phyloP scores from a whole-genome alignment of 139 green algal genomes.

The Volvox africanus region DNA sequence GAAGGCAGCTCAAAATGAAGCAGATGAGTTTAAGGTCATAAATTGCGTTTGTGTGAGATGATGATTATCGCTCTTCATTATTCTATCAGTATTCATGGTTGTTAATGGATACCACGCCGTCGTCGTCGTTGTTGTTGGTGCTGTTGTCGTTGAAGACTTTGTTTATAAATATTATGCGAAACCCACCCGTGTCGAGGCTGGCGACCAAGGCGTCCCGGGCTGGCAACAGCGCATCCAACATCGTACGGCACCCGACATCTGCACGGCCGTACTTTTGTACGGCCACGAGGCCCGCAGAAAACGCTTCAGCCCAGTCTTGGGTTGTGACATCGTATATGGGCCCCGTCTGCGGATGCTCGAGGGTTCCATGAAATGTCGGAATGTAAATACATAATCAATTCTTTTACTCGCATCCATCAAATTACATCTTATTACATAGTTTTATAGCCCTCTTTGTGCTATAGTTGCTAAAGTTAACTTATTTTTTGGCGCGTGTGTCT shows the following conservation, averaged over 20 bases:
- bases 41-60: not conserved
- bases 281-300: slow-evolving; percentile 69
- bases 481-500: too few species aligned
- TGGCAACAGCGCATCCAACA: slow-evolving; percentile 86
- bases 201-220: slow-evolving; percentile 56
- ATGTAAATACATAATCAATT: too few species aligned
- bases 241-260: slow-evolving; percentile 74
- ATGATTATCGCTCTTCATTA: too few species aligned
- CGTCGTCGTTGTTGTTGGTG: too few species aligned
- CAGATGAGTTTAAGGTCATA: not conserved
- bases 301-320: slow-evolving; percentile 53
- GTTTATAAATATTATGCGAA: not conserved
- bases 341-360: not conserved
- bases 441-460: too few species aligned
- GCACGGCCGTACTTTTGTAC: slow-evolving; percentile 82
- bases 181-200: slow-evolving; percentile 9
- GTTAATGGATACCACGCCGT: too few species aligned
- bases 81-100: too few species aligned
- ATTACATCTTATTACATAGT: too few species aligned
- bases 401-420: too few species aligned
- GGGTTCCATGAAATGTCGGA: too few species aligned
- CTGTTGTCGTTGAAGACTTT: not conserved
- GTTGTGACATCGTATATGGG: not conserved
- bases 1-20: not conserved
- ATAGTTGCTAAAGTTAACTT: too few species aligned